These are phyloP conservation scores for Cyberlindnera nakhonratchasimensis DNA, from an alignment of 805 yeast species.

Conservation along the genomic window DNA sequence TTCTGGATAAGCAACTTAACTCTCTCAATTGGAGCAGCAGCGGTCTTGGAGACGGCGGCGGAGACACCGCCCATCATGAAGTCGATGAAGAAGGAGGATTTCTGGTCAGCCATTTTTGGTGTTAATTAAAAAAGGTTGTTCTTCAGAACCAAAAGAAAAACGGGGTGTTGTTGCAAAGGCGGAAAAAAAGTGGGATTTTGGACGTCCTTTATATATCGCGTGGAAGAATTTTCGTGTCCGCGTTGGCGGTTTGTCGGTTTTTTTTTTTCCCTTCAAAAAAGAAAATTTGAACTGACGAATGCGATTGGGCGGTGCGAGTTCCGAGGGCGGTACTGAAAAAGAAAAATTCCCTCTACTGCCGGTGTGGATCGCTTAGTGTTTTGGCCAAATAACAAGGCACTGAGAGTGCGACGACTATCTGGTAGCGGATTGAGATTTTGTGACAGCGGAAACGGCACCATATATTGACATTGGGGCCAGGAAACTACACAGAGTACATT, in stretches of 20 bases:
- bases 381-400: background rate
- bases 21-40: conserved; percentile 97
- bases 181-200: conserved; percentile 13
- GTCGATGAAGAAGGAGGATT: conserved; percentile 53
- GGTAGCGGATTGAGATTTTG: no score
- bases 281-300: conserved; percentile 12
- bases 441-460: no score
- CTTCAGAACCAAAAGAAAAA: background rate
- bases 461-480: no score
- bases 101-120: conserved; percentile 30
- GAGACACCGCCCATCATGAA: conserved; percentile 98
- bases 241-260: no score
- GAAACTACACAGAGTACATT: no score
- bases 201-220: conserved; percentile 13
- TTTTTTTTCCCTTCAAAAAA: conserved; percentile 10
- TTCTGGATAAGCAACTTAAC: conserved; percentile 94
- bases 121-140: conserved; percentile 1
- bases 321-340: conserved; percentile 4
- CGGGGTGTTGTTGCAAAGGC: background rate
- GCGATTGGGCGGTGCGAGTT: conserved; percentile 16
- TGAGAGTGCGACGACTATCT: no score
- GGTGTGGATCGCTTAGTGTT: no score
- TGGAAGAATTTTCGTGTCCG: no score
- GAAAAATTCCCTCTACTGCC: no score
- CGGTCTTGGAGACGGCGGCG: conserved; percentile 98